phyloP scores from a whole-genome alignment of 2,329 filamentous ascomycete species.

The Colletotrichum lupini region DNA sequence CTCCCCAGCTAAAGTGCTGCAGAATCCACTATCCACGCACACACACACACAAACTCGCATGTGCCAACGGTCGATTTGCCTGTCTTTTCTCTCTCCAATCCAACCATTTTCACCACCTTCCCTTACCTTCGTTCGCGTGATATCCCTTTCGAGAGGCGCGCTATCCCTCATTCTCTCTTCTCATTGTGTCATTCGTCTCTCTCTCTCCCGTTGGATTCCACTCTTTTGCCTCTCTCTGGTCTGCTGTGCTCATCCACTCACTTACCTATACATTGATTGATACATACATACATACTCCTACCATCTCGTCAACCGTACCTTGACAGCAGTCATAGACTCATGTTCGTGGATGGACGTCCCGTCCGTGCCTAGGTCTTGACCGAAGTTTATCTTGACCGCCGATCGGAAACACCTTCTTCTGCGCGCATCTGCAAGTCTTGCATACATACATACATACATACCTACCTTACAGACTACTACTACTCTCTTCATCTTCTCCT shows the following conservation, averaged over 20 bases:
- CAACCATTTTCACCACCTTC: too few relatives aligned
- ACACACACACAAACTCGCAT: background rate
- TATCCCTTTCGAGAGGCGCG: background rate
- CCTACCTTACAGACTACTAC: background rate
- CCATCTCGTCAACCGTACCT: background rate
- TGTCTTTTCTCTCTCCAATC: background rate
- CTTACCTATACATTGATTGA: background rate
- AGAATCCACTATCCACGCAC: background rate
- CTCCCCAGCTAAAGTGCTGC: background rate
- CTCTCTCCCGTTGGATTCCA: background rate
- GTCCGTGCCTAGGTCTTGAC: background rate
- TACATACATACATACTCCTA: background rate
- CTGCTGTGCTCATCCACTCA: background rate
- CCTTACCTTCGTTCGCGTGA: background rate
- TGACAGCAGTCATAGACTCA: background rate
- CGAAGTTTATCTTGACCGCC: slow-evolving; percentile 30
- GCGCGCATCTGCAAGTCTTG: background rate
- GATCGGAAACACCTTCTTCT: slow-evolving; percentile 15
- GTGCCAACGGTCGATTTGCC: background rate
- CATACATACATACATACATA: background rate
- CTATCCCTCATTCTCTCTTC: background rate
- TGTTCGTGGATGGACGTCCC: background rate
- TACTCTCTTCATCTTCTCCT: background rate
- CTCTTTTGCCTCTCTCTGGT: background rate
- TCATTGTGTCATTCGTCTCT: background rate